phyloP scores from a whole-genome alignment of 148 eudicot genomes.

The Cornus controversa region DNA sequence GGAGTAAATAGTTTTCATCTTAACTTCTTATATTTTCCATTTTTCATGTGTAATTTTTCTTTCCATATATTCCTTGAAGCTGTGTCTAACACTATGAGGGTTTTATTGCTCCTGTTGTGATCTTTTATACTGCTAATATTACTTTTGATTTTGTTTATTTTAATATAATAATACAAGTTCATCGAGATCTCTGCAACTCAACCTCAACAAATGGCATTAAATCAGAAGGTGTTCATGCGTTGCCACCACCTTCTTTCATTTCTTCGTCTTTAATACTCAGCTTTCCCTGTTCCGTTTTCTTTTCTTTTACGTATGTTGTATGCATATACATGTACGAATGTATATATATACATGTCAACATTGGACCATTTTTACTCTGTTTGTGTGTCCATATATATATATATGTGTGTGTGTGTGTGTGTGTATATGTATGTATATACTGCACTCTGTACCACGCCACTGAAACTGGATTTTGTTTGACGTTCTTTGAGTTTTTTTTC shows the following conservation, averaged over 20 bases:
- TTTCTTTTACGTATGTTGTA: neutral
- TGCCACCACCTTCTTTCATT: neutral
- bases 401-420: no score
- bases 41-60: no score
- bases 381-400: no score
- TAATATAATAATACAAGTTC: neutral
- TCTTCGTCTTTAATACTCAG: neutral
- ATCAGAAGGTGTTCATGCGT: neutral
- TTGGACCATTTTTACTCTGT: no score
- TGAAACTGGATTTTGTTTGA: no score
- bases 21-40: no score
- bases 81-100: neutral
- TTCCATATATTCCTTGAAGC: no score
- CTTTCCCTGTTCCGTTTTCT: neutral
- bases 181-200: neutral
- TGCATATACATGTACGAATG: neutral
- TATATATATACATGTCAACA: neutral
- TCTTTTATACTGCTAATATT: neutral
- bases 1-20: no score
- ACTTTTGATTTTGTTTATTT: neutral
- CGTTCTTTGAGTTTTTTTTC: no score
- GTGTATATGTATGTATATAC: no score
- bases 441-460: no score
- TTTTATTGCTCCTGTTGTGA: neutral
- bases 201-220: neutral